A percentile compares a stretch with the other conserved stretches of the same genome.
Conservation (phyloP, 805 yeast species). For the Barnettozyma sp. region DNA sequence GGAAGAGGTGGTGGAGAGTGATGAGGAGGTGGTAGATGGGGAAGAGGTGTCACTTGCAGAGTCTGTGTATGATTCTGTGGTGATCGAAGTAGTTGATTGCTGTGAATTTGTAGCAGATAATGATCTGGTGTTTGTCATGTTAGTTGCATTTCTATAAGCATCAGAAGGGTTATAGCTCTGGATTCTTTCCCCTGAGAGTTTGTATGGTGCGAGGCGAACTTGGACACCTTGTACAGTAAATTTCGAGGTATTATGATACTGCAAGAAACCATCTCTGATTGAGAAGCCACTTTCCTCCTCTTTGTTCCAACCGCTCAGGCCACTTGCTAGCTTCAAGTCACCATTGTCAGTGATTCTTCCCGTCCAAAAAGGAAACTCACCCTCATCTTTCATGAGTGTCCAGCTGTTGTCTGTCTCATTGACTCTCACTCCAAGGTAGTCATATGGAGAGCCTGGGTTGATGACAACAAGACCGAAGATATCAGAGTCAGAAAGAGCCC, state of each 20-base stretch:
- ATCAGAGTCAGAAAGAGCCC: constrained; percentile 25
- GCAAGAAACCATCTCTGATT: constrained; percentile 32
- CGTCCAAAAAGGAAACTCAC: neutral
- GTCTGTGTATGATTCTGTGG: constrained; percentile 22
- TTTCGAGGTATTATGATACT: constrained; percentile 27
- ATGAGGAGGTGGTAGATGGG: constrained; percentile 13
- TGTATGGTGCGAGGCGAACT: constrained; percentile 28
- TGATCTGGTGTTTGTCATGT: too few species aligned
- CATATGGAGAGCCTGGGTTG: constrained; percentile 31
- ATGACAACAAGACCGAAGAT: constrained; percentile 28
- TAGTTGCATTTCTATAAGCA: too few species aligned
- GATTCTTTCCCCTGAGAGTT: constrained; percentile 26
- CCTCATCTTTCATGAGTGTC: constrained; percentile 11
- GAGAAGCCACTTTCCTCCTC: constrained; percentile 18
- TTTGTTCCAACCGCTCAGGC: neutral
- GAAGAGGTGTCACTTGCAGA: constrained; percentile 1
- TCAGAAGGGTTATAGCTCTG: constrained; percentile 23
- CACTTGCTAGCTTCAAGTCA: neutral
- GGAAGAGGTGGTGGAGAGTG: constrained; percentile 4
- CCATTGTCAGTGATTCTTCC: constrained; percentile 1
- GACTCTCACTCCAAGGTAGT: constrained; percentile 24
- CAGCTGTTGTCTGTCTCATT: too few species aligned
- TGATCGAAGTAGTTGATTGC: too few species aligned
- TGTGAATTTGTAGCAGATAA: too few species aligned
- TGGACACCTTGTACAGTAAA: constrained; percentile 34